A percentile compares a stretch with the other conserved stretches of the same genome.
Conservation (phyloP, 2,329 filamentous ascomycete species). For the Phaeosphaeriaceae sp. region DNA sequence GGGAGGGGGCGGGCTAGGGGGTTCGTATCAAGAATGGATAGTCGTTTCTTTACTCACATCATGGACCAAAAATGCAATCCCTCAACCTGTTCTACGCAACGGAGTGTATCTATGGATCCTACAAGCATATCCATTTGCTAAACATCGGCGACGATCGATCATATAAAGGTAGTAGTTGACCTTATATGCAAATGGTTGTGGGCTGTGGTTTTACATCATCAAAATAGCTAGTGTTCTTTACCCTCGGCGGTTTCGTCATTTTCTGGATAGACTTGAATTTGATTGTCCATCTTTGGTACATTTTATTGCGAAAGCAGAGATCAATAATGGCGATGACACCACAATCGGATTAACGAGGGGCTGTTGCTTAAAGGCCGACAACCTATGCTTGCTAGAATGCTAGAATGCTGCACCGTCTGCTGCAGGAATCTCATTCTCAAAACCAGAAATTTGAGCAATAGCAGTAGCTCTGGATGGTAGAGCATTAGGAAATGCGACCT, state of each 20-base stretch:
- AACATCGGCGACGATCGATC: too few species aligned
- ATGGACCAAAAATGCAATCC: too few species aligned
- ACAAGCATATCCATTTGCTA: too few species aligned
- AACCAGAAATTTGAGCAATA: conserved; percentile 17
- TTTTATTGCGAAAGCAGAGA: conserved; percentile 28
- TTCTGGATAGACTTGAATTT: conserved; percentile 33
- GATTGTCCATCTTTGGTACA: conserved; percentile 30
- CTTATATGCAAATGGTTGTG: too few species aligned
- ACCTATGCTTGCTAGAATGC: conserved; percentile 26
- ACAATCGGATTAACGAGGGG: conserved; percentile 23
- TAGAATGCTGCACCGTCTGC: conserved; percentile 26
- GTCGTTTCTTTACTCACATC: too few species aligned
- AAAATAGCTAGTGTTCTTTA: too few species aligned
- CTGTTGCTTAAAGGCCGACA: conserved; percentile 17
- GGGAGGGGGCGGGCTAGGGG: too few species aligned
- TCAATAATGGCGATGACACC: conserved; percentile 24
- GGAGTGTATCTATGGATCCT: too few species aligned
- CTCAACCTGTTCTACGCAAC: too few species aligned
- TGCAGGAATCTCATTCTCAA: conserved; percentile 22
- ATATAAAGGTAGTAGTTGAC: too few species aligned
- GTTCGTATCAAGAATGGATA: too few species aligned
- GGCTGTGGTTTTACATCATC: too few species aligned
- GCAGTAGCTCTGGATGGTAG: conserved; percentile 21
- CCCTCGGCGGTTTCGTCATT: conserved; percentile 23
- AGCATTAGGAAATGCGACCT: conserved; percentile 23